Base-by-base conservation (phyloP, 768 basidiomycete species). In the Calvatia gigantea region DNA sequence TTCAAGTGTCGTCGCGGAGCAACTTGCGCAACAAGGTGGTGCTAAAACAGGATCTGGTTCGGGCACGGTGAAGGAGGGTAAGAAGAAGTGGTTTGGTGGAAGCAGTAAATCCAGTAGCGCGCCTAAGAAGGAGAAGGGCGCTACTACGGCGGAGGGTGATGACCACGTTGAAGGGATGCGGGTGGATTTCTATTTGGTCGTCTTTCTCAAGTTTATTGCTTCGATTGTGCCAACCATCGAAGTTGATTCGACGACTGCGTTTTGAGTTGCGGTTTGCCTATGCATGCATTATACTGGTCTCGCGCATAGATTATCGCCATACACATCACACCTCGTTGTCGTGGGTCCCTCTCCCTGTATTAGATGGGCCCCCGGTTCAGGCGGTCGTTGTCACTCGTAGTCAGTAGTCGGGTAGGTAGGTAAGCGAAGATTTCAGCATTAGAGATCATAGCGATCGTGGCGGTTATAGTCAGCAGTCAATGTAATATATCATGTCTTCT, bases 181-280 rank as follows among this genome's bases (percentile, higher is more conserved):
- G 31, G 97, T 99, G 39, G 97, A 99, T 71, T 97, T 97, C 73
- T 98, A 98, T 70, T 82, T 97, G 48, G 92, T 97, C 64, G 94
- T 94, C 52, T 98, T 98, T 84, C 84, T 98, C 76, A 99, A 98
- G 80, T 98, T 98, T 74, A 97, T 98, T 67, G 94, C 94, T 9
- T 93, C 91, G 50, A 96, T 97, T 70, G 93, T 97, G 41, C 95
- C 94, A n/a, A 97, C 95, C 46, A 98, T 98, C 68, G 96, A 98
- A 74, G 94, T 98, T 39, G 92, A 95, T 70, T 92, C 93, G 61
- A 95, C 92, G 46, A 89, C 91, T 19, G 77, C 85, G 42, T 85
- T 86, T 70, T 86, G 54, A 56, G 6, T 32, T 21, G 15, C 12
- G 12, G 3, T 31, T 12, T 4, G 31, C 37, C 28, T 25, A 39